Evolutionary conservation across 1,284 basidiomycete genomes (phyloP), one percentile per base, ranked within the genome.

Genomic region (Cutaneotrichosporon spelunceum): DNA sequence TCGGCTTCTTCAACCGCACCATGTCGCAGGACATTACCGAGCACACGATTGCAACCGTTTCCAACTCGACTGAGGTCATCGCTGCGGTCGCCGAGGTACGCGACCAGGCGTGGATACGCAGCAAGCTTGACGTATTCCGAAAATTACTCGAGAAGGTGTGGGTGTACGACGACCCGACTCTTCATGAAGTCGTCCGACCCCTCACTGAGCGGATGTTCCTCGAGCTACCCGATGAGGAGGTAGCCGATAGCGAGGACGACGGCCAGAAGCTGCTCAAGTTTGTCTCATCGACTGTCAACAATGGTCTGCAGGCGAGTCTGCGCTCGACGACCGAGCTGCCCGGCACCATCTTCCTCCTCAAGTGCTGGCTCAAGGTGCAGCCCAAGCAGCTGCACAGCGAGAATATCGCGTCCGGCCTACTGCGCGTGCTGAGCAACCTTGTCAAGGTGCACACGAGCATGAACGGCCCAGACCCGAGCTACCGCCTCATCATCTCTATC

Each of bases 111-210:
- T 99, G 95, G 95, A 90, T 90, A 71, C 81, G 78, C 9, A 75
- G 83, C 42, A 93, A 98, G 73, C 85, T 89, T 0, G 79, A 83
- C 1, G 84, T 89, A n/a, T 82, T 99, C n/a, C 88, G 90, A 70
- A 89, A 89, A 70, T 85, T 99, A 27, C 84, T 99, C 55, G 89
- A 91, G 66, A 95, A 91, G 78, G 90, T 91, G n/a, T 82, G 93
- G 75, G 78, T 87, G 9, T 87, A 85, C 24, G 90, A 93, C 52
- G 91, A 94, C 63, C 77, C 83, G 53, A 82, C 80, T 3, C 82
- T 96, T 14, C 89, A 93, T 66, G 90, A 93, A 63, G 84, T 87
- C 14, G 80, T 95, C 16, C 85, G 89, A 59, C 89, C 90, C 3
- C 86, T 98, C 45, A 88, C 97, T 60, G 90, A 96, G 74, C 87